These are phyloP conservation scores for Lathyrus tuberosus DNA, from an alignment of 306 rosid genomes.

Conservation along the genomic window DNA sequence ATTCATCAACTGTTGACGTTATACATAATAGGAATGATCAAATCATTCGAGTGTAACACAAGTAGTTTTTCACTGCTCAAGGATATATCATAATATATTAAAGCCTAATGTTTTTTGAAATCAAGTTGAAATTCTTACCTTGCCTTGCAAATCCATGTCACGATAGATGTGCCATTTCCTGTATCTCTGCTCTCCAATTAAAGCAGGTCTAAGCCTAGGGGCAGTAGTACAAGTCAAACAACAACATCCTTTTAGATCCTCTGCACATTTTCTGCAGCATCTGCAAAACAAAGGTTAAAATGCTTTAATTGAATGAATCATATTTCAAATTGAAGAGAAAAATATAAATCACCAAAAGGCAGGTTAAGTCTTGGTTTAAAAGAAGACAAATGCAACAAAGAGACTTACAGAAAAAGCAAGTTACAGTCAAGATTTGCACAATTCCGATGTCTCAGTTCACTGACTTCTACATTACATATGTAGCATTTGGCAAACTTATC, in stretches of 20 bases:
- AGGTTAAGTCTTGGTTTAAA: constrained; percentile 5
- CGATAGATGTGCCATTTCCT: constrained; percentile 82
- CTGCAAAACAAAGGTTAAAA: constrained; percentile 49
- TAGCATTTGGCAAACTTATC: constrained; percentile 75
- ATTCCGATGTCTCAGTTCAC: constrained; percentile 82
- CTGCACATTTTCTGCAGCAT: constrained; percentile 71
- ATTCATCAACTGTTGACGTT: too few relatives aligned
- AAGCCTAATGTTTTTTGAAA: too few relatives aligned
- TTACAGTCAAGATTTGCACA: constrained; percentile 96
- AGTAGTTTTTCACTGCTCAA: too few relatives aligned
- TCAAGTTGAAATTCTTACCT: constrained; percentile 34
- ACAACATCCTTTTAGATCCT: constrained; percentile 75
- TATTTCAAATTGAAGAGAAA: neutral
- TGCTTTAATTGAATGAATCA: constrained; percentile 15
- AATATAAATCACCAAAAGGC: constrained; percentile 14
- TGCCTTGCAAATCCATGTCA: constrained; percentile 50
- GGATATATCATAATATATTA: too few relatives aligned
- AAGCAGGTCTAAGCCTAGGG: constrained; percentile 79
- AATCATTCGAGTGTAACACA: too few relatives aligned
- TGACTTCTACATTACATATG: constrained; percentile 61
- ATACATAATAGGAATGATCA: too few relatives aligned
- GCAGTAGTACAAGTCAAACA: constrained; percentile 73
- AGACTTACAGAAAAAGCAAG: constrained; percentile 80
- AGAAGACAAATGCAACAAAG: constrained; percentile 18
- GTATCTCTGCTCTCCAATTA: constrained; percentile 67